These are phyloP conservation scores for Acer yangbiense DNA, from an alignment of 345 rosid genomes.

Conservation along the genomic window DNA sequence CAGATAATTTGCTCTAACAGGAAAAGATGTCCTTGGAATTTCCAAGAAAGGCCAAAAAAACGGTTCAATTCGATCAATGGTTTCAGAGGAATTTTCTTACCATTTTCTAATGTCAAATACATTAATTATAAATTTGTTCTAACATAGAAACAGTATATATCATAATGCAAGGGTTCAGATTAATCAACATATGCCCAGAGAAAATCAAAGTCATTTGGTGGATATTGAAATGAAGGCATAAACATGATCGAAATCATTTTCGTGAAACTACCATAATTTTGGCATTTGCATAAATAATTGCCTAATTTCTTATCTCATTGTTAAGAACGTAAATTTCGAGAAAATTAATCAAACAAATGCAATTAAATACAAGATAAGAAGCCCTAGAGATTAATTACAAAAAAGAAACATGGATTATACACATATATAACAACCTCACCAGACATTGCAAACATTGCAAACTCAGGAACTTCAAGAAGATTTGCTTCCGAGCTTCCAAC, in stretches of 20 bases:
- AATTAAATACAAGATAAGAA: constrained; percentile 2
- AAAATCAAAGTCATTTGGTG: neutral
- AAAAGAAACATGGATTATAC: constrained; percentile 28
- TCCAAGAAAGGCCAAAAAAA: too few relatives aligned
- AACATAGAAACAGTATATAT: neutral
- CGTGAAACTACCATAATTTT: neutral
- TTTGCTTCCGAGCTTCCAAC: constrained; percentile 1
- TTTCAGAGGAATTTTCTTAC: too few relatives aligned
- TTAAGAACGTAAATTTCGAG: constrained; percentile 16
- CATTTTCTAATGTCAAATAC: too few relatives aligned
- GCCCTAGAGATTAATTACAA: constrained; percentile 39
- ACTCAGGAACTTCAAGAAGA: constrained; percentile 13
- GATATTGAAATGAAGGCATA: neutral
- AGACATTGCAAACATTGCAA: neutral
- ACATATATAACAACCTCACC: constrained; percentile 25
- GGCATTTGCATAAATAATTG: constrained; percentile 21
- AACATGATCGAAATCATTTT: neutral
- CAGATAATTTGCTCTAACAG: too few relatives aligned
- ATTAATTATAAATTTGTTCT: neutral
- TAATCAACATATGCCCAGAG: neutral
- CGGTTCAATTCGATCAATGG: too few relatives aligned
- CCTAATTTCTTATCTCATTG: constrained; percentile 22
- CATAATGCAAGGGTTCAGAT: neutral
- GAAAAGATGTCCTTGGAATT: too few relatives aligned
- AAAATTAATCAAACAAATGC: constrained; percentile 28